Evolutionary conservation across 495 filamentous ascomycete species (phyloP), one percentile per base, ranked within the genome.

Genomic region (Physcia stellaris): DNA sequence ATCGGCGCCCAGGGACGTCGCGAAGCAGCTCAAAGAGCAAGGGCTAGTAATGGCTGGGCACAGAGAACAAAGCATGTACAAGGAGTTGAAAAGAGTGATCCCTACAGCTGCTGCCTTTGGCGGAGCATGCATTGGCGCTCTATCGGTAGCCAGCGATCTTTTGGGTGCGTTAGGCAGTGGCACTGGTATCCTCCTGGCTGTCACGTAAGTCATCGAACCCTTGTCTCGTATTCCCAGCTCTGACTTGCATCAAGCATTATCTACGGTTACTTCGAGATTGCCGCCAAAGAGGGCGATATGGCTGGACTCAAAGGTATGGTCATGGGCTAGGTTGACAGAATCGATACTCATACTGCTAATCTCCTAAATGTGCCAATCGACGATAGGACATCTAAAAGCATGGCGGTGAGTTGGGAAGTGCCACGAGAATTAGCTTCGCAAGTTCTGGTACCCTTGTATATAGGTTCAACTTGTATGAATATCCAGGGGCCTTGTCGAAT

Each of bases 31-130:
- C 55, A 99, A 99, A 77, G 92, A 96, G 56, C 88, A 95, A 64
- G 88, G 92, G 53, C 78, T 99, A 35, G 86, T 96, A 52, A 99
- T 99, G 92, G 90, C 92, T 51, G 92, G 92, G 46, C 92, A 99
- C 66, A 79, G 92, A 65, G 92, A 99, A 64, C 86, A 95, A 72
- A 92, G 83, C 73, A 96, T 96, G 92, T 99, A 99, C 75, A 93
- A 90, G 75, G 92, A 99, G 59, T 72, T 99, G 39, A 99, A 99
- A 80, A 77, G 92, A 50, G 86, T 99, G 50, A 99, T 99, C 44
- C 92, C 92, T 42, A 94, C 88, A 31, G 92, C 92, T 39, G 92
- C 92, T 46, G 90, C 92, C 43, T 99, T 99, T 51, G 92, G 92
- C 63, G 92, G 92, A 67, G 92, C 92, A 44, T 95, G 87, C 71